Conservation (phyloP, 768 basidiomycete species). For the Auriscalpium microsporum region DNA sequence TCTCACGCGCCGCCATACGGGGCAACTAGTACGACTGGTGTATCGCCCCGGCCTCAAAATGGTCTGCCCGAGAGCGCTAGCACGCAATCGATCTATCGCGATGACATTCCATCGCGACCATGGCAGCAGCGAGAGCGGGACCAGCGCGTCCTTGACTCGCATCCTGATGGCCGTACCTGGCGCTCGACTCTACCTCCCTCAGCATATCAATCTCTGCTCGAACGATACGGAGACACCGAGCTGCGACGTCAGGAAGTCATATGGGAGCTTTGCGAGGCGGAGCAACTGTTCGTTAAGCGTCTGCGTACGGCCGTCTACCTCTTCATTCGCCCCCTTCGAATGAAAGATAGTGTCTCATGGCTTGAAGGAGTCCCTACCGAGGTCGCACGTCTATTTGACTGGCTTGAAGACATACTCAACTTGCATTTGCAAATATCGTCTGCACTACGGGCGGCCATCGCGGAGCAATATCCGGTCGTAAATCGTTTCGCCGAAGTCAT, state of each 20-base stretch:
- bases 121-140: conserved; percentile 1
- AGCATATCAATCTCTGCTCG: conserved; percentile 28
- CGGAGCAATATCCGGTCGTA: conserved; percentile 36
- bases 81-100: conserved; percentile 1
- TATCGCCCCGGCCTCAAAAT: background rate
- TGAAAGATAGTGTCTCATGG: conserved; percentile 64
- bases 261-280: conserved; percentile 59
- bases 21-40: background rate
- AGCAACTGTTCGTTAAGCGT: conserved; percentile 58
- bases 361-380: conserved; percentile 70
- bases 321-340: conserved; percentile 72
- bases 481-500: conserved; percentile 51
- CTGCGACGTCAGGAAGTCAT: conserved; percentile 58
- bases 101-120: background rate
- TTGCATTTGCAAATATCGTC: conserved; percentile 60
- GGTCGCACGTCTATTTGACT: conserved; percentile 71
- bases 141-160: background rate
- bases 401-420: conserved; percentile 80
- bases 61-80: background rate
- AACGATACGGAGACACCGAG: conserved; percentile 40
- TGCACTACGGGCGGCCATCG: conserved; percentile 34
- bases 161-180: conserved; percentile 15
- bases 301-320: conserved; percentile 58
- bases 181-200: conserved; percentile 12
- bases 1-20: background rate